A percentile compares a stretch with the other conserved stretches of the same genome.
These are phyloP conservation scores for Penicillium palitans DNA, from an alignment of 2,329 filamentous ascomycete species.

Conservation along the genomic window DNA sequence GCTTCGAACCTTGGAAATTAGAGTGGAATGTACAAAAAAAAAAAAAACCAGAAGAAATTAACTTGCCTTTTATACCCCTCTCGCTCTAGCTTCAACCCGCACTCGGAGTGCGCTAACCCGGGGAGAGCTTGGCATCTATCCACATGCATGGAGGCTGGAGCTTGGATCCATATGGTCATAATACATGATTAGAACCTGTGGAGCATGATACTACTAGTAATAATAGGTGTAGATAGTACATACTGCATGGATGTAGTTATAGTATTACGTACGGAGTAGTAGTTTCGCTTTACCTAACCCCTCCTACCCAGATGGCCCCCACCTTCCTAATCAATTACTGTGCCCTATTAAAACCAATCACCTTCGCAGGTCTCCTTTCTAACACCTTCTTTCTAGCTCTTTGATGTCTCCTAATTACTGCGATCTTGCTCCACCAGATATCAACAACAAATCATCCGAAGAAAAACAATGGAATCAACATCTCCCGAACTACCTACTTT, in stretches of 20 bases:
- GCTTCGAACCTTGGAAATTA: not conserved
- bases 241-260: not conserved
- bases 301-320: not conserved
- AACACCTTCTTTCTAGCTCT: not conserved
- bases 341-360: not conserved
- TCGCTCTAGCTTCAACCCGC: constrained; percentile 22
- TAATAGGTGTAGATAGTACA: not conserved
- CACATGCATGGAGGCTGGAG: not conserved
- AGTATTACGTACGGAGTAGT: not conserved
- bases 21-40: not conserved
- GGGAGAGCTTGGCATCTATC: constrained; percentile 11
- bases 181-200: not conserved
- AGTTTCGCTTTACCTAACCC: not conserved
- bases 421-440: not conserved
- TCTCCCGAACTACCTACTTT: not conserved
- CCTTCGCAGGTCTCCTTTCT: not conserved
- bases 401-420: too few species aligned
- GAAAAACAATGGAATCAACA: not conserved
- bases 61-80: constrained; percentile 10
- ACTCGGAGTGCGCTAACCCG: constrained; percentile 30
- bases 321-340: not conserved
- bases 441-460: not conserved
- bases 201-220: not conserved
- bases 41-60: not conserved
- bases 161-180: not conserved